Base-by-base conservation (phyloP, 495 filamentous ascomycete genomes). In the Hapsidospora chrysogenum region DNA sequence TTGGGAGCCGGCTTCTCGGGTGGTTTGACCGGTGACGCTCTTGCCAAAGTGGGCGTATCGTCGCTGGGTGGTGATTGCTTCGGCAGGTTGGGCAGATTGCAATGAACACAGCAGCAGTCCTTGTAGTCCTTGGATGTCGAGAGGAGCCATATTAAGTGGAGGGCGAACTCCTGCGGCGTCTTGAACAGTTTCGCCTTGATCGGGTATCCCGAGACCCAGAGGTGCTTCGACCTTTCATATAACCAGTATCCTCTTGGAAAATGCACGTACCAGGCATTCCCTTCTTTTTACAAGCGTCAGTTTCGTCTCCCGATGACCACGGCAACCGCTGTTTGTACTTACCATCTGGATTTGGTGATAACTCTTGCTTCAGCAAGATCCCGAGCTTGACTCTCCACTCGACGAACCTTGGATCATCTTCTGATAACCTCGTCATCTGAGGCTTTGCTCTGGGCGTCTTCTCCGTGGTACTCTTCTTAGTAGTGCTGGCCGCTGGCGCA, bases 181-280 rank as follows among this genome's bases (percentile, higher is more conserved):
- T 28, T 33, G 37, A 39, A 39, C 8, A 39, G 37, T 21, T 39
- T 39, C 15, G 18, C 15, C 30, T 39, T 39, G 29, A 26, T 33
- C 15, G 37, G 37, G 21, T 39, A 39, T 4, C 37, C 37, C 14
- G 37, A 39, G 5, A 39, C 37, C 37, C 37, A 39, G 7, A 33
- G 29, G 23, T 39, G 29, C 29, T 39, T 39, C 3, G 37, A 39
- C 16, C 33, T 39, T 15, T 39, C 37, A 23, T 39, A 39, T 17
- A 39, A 21, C 37, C 37, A 39, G 29, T 39, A 39, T 5, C 37
- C 30, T 17, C 16, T 31, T 15, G 37, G 37, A 10, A 39, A 39
- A 9, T 39, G 6, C 14, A 39, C 37, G n/a, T 26, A 33, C 37
- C 37, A 39, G 13, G 29, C 23, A 11, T 32, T 31, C 9, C 37